Conservation (phyloP, 331 rosid species). For the Erythrophleum ivorense region DNA sequence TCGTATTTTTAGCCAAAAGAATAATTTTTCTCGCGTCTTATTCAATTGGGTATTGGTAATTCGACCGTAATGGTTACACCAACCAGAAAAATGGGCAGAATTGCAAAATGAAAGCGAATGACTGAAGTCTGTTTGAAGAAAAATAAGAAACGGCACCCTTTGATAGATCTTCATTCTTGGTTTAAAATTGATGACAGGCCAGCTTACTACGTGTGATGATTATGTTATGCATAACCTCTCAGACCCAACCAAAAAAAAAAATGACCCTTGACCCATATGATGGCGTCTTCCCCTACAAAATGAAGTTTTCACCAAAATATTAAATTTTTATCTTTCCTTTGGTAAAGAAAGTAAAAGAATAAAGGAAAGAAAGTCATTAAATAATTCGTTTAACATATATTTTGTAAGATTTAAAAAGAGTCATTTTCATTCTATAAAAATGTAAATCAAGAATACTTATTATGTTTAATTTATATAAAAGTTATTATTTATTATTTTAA, state of each 20-base stretch:
- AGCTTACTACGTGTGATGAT: constrained; percentile 23
- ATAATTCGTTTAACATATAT: no score
- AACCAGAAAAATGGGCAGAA: not conserved
- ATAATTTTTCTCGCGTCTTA: not conserved
- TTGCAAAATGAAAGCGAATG: constrained; percentile 9
- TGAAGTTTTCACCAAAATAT: not conserved
- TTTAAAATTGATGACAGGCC: constrained; percentile 23
- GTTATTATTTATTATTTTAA: no score
- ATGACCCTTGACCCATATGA: constrained; percentile 52
- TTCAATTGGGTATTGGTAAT: not conserved
- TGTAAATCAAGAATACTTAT: no score
- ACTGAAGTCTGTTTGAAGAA: not conserved
- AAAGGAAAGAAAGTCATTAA: no score
- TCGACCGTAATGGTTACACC: not conserved
- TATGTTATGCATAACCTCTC: constrained; percentile 19
- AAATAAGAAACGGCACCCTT: not conserved
- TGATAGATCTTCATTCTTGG: constrained; percentile 28
- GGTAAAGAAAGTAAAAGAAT: no score
- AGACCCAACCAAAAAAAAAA: not conserved
- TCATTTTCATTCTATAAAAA: no score
- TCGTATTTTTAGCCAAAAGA: not conserved
- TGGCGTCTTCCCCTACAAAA: constrained; percentile 27
- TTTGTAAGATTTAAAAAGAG: no score
- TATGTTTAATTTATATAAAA: no score
- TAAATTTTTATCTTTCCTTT: no score